Conservation (phyloP, 352 stramenopile species). For the Pythium phragmitis region DNA sequence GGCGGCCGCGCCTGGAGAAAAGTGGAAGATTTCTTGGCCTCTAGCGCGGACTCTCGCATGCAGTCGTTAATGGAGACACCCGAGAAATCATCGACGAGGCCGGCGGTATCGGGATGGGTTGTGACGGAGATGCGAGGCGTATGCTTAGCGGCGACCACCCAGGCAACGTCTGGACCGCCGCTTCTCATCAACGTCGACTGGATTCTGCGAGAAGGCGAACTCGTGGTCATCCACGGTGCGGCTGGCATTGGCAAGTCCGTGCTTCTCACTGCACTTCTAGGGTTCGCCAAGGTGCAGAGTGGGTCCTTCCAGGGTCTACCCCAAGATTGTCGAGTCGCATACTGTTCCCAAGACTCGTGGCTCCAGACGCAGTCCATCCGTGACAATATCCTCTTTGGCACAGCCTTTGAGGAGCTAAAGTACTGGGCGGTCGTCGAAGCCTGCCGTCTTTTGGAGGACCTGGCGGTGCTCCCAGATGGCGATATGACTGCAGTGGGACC, state of each 20-base stretch:
- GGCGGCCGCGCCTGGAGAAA: neutral
- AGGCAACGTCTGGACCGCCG: neutral
- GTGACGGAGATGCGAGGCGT: neutral
- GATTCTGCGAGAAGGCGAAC: neutral
- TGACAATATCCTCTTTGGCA: conserved; percentile 92
- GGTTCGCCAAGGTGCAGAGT: neutral
- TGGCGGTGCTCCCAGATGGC: conserved; percentile 66
- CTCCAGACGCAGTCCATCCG: conserved; percentile 90
- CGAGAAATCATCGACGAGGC: no score
- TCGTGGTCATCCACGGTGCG: conserved; percentile 12
- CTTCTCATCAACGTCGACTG: neutral
- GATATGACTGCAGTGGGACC: conserved; percentile 92
- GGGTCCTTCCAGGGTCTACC: neutral
- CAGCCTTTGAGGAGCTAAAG: conserved; percentile 32
- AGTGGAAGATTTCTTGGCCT: no score
- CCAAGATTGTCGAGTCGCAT: conserved; percentile 26
- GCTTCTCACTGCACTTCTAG: conserved; percentile 4
- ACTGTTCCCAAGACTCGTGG: conserved; percentile 77
- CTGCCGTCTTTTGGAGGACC: conserved; percentile 79
- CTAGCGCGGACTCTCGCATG: no score
- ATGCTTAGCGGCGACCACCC: neutral
- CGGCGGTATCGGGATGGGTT: neutral
- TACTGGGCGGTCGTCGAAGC: conserved; percentile 45
- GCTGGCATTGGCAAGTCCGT: conserved; percentile 11
- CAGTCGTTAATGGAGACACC: no score